Evolutionary conservation across 2,329 filamentous ascomycete genomes (phyloP), one percentile per base, ranked within the genome.

Genomic region (Penicillium sp.): DNA sequence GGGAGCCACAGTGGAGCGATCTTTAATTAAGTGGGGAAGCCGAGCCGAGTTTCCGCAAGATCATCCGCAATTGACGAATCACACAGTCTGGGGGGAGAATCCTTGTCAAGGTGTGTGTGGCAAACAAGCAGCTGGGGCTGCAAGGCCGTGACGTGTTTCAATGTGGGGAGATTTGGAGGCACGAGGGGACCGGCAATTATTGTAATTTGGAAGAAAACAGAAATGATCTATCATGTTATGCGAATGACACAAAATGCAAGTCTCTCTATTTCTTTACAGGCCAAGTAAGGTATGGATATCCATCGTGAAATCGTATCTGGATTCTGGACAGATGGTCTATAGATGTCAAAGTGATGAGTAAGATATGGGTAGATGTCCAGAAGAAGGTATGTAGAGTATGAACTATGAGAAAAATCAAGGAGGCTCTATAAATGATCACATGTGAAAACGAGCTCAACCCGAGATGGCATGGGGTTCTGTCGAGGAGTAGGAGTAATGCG

Each of bases 391-490:
- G 35, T 16, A 14, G 13, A 22, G 9, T 22, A 27, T n/a, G 4
- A 4, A 25, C 3, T 25, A 25, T 25, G 8, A 45, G 41, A n/a
- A n/a, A n/a, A 34, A 43, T 39, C 13, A 39, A 46, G 3, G 3
- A 7, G 12, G 25, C n/a, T 33, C 41, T 41, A 4, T 22, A n/a
- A n/a, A 42, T 4, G n/a, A n/a, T n/a, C n/a, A n/a, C n/a, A n/a
- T n/a, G n/a, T n/a, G 28, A 7, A 11, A 25, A 1, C 29, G 19
- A 36, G 10, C 35, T 49, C 30, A 49, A 2, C 27, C 40, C 4
- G 41, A 46, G 22, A 49, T 19, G 1, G 47, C 47, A 18, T 49
- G 47, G 1, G 47, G 47, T 29, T 49, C 47, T 35, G 40, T 39
- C 16, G 35, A 46, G 28, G 34, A 45, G 28, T 29, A 9, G 14